A percentile compares a stretch with the other conserved stretches of the same genome.
Evolutionary conservation across 495 filamentous ascomycete genomes (phyloP).

Genomic region (Jackrogersella minutella): DNA sequence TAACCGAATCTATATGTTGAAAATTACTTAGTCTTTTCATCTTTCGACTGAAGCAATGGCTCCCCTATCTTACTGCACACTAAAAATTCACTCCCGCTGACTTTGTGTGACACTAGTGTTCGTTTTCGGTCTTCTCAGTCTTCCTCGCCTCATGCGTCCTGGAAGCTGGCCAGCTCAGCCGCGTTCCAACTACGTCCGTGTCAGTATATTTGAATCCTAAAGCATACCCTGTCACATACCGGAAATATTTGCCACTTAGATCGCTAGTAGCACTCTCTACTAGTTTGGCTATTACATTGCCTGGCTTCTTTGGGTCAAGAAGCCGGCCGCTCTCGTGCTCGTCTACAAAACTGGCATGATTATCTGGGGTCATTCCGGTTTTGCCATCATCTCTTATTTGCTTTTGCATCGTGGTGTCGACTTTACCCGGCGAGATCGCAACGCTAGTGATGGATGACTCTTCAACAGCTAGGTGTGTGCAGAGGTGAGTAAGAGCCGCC

Average conservation of each 20-base stretch:
- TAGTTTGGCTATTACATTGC: slow-evolving; percentile 83
- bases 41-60: slow-evolving; percentile 82
- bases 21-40: slow-evolving; percentile 89
- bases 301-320: slow-evolving; percentile 83
- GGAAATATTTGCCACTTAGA: slow-evolving; percentile 77
- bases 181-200: slow-evolving; percentile 70
- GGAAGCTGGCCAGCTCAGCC: slow-evolving; percentile 69
- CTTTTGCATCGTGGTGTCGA: slow-evolving; percentile 94
- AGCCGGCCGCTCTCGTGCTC: slow-evolving; percentile 73
- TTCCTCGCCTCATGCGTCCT: slow-evolving; percentile 49
- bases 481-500: slow-evolving; percentile 86
- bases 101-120: slow-evolving; percentile 24
- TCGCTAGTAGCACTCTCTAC: slow-evolving; percentile 63
- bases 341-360: slow-evolving; percentile 72
- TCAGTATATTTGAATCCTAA: slow-evolving; percentile 49
- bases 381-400: slow-evolving; percentile 77
- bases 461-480: slow-evolving; percentile 74
- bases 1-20: slow-evolving; percentile 80
- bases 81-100: slow-evolving; percentile 2
- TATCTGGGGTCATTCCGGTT: slow-evolving; percentile 67
- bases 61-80: slow-evolving; percentile 5
- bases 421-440: slow-evolving; percentile 79
- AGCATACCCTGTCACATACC: slow-evolving; percentile 52
- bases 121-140: slow-evolving; percentile 3
- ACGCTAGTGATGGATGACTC: slow-evolving; percentile 79